phyloP scores from a whole-genome alignment of 2,329 filamentous ascomycete species.

The Talaromyces funiculosus region DNA sequence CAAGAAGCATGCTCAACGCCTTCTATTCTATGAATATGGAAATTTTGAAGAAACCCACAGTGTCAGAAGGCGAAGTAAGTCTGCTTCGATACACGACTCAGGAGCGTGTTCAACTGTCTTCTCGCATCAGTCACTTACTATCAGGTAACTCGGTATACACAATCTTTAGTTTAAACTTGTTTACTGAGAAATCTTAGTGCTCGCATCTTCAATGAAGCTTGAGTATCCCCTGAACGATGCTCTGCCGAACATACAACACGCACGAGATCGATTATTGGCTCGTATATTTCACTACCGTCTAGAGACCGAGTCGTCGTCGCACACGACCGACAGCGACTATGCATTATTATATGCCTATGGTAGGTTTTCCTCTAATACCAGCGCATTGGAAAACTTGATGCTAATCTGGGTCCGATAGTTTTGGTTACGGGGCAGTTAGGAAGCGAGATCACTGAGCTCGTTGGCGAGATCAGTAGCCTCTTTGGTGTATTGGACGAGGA shows the following conservation, averaged over 20 bases:
- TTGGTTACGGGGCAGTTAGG: constrained; percentile 58
- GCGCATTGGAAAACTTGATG: not conserved
- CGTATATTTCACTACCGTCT: constrained; percentile 84
- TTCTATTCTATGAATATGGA: constrained; percentile 97
- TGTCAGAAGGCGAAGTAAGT: constrained; percentile 73
- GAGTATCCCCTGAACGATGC: constrained; percentile 90
- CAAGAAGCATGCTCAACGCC: constrained; percentile 78
- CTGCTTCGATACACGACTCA: constrained; percentile 71
- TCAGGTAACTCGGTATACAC: constrained; percentile 40
- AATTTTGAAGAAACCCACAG: constrained; percentile 69
- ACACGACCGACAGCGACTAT: constrained; percentile 61
- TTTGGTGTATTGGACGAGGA: constrained; percentile 60
- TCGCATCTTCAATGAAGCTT: constrained; percentile 88
- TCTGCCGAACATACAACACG: constrained; percentile 73
- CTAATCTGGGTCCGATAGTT: constrained; percentile 35
- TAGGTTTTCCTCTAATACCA: constrained; percentile 31
- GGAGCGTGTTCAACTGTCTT: constrained; percentile 75
- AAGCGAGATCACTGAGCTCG: constrained; percentile 50
- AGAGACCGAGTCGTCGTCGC: constrained; percentile 50
- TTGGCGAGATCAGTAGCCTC: constrained; percentile 52
- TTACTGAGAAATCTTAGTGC: constrained; percentile 47
- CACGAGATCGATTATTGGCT: constrained; percentile 74
- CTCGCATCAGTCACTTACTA: constrained; percentile 82
- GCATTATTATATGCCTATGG: constrained; percentile 89
- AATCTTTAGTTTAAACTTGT: not conserved